Conservation (phyloP, 129 eudicot species). For the Ambrosia trifida region DNA sequence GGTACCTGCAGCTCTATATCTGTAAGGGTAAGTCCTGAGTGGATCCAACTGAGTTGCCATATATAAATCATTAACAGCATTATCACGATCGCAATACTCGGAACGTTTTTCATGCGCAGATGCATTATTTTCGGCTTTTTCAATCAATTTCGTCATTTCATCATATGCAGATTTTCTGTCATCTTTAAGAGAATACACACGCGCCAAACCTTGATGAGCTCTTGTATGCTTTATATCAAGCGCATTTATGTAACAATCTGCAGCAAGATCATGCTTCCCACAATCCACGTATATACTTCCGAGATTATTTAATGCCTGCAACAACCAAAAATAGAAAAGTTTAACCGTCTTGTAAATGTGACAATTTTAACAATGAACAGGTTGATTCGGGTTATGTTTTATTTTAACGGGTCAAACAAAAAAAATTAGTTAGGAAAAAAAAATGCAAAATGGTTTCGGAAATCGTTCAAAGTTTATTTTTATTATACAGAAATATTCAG, state of each 20-base stretch:
- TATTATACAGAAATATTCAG: too few relatives aligned
- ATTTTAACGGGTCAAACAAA: neutral
- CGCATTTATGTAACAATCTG: constrained; percentile 77
- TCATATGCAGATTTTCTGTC: constrained; percentile 72
- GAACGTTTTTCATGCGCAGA: constrained; percentile 92
- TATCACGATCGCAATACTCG: constrained; percentile 77
- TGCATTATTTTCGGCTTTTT: constrained; percentile 70
- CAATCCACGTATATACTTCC: constrained; percentile 92
- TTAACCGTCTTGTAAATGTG: constrained; percentile 10
- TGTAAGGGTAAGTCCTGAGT: constrained; percentile 80
- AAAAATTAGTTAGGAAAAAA: neutral
- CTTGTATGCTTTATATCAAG: constrained; percentile 89
- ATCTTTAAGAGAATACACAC: constrained; percentile 66
- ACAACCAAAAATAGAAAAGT: neutral
- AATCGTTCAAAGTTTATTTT: too few relatives aligned
- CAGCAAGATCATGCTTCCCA: constrained; percentile 75
- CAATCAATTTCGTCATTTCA: constrained; percentile 87
- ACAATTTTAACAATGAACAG: too few relatives aligned
- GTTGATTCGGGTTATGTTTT: neutral
- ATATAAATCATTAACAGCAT: constrained; percentile 62
- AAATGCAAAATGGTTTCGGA: too few relatives aligned
- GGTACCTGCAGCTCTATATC: constrained; percentile 92
- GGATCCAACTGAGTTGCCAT: constrained; percentile 81
- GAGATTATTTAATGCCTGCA: constrained; percentile 81
- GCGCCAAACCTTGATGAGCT: constrained; percentile 94